Evolutionary conservation across 2,329 filamentous ascomycete genomes (phyloP), one percentile per base, ranked within the genome.

Genomic region (Colletotrichum sp.): DNA sequence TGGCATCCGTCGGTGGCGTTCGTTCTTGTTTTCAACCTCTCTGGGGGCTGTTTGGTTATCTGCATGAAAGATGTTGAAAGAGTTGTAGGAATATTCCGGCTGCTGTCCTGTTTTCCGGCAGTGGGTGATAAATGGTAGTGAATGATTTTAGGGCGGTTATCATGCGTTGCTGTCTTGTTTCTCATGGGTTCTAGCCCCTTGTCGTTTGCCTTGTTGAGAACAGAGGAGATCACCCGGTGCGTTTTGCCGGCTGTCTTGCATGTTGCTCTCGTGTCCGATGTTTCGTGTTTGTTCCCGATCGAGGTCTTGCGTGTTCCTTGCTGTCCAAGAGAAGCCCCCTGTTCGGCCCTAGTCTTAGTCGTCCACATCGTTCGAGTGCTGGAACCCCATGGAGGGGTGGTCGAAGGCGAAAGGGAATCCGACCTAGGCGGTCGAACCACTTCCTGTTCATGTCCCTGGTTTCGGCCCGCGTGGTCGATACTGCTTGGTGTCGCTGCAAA

Each of bases 1-100:
- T 67, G 59, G 75, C 73, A 75, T 75, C 56, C 18, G 43, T 69
- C 34, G 24, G 34, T 52, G 75, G 68, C 73, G 65, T 77, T 73
- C 24, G 24, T 32, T 63, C 18, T 14, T 55, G 36, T 16, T 26
- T 65, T 58, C 34, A 52, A 62, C 21, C n/a, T 70, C 30, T 38
- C 14, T 26, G 18, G 55, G 55, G 73, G 52, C 30, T 38, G 64
- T 14, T 52, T 64, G 34, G 55, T 61, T 64, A 12, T 69, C 52
- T 69, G 67, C 56, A 72, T 67, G 36, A 58, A 74, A 71, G 38
- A 61, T 21, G 18, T 38, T 9, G 65, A 66, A 66, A 73, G 71
- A 62, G 69, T 21, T 67, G 69, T 67, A 63, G 55, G 55, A 67
- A 52, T 62, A 63, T 32, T 38, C 43, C n/a, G 68, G 59, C 36